These are phyloP conservation scores for Candida dubliniensis DNA, from an alignment of 1,139 yeast species.

Conservation along the genomic window DNA sequence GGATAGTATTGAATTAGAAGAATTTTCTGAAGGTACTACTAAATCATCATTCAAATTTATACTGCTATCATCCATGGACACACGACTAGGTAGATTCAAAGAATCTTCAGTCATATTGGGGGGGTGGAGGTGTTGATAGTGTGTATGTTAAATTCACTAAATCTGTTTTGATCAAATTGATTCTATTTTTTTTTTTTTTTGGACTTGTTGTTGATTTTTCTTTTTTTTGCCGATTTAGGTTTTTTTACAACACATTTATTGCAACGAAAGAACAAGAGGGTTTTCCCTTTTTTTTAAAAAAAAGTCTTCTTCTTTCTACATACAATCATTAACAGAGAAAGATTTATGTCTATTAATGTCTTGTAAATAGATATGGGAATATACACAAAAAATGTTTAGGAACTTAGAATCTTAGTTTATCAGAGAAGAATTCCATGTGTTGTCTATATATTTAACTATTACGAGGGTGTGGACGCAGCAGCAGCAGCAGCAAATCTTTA, in stretches of 20 bases:
- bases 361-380: too few species aligned
- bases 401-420: too few species aligned
- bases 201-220: neutral
- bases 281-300: too few species aligned
- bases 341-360: too few species aligned
- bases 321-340: too few species aligned
- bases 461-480: too few species aligned
- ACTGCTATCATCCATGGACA: slow-evolving; percentile 31
- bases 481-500: too few species aligned
- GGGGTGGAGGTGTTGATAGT: slow-evolving; percentile 1
- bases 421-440: too few species aligned
- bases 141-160: neutral
- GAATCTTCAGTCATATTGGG: slow-evolving; percentile 14
- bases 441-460: too few species aligned
- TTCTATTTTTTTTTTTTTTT: neutral
- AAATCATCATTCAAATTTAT: slow-evolving; percentile 42
- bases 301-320: too few species aligned
- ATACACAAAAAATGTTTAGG: too few species aligned
- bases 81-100: slow-evolving; percentile 17
- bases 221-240: neutral
- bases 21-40: slow-evolving; percentile 27
- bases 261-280: too few species aligned
- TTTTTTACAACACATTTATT: neutral
- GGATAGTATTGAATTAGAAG: slow-evolving; percentile 7
- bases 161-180: neutral